These are phyloP conservation scores for Saitozyma podzolica DNA, from an alignment of 768 basidiomycete species.

Conservation along the genomic window DNA sequence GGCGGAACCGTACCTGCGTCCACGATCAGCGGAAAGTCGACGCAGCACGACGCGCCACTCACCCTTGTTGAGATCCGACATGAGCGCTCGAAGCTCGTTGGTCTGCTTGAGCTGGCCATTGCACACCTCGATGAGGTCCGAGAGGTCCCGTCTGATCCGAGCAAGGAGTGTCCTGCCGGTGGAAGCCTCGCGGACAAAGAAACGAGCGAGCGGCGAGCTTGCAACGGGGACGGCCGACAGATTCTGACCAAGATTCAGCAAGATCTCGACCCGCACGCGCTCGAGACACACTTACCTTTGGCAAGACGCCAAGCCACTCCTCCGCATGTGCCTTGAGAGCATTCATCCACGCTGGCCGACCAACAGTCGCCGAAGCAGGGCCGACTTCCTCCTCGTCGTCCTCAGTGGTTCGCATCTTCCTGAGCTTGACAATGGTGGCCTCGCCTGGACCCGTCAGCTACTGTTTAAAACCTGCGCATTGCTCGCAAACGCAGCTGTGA, in stretches of 20 bases:
- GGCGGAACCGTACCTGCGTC: constrained; percentile 75
- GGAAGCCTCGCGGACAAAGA: constrained; percentile 82
- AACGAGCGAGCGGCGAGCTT: constrained; percentile 75
- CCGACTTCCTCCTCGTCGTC: constrained; percentile 40
- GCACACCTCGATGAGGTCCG: constrained; percentile 78
- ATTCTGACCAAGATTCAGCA: constrained; percentile 55
- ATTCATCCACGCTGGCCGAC: constrained; percentile 93
- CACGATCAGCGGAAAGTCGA: constrained; percentile 18
- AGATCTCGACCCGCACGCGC: too few relatives aligned
- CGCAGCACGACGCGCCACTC: constrained; percentile 17
- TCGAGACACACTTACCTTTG: constrained; percentile 60
- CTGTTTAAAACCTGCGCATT: not conserved
- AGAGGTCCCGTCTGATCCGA: constrained; percentile 76
- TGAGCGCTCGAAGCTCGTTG: constrained; percentile 86
- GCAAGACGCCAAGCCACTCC: constrained; percentile 78
- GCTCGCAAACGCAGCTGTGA: too few relatives aligned
- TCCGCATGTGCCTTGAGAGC: constrained; percentile 74
- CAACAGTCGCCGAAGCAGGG: constrained; percentile 2
- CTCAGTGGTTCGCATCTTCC: constrained; percentile 75
- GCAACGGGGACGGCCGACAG: constrained; percentile 61
- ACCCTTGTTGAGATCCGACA: constrained; percentile 90
- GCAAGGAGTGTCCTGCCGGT: constrained; percentile 77
- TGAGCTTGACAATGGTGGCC: constrained; percentile 73
- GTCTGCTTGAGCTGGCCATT: constrained; percentile 89
- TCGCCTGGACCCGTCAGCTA: constrained; percentile 28